Evolutionary conservation across 352 stramenopile genomes (phyloP), one percentile per base, ranked within the genome.

Genomic region (Phytophthora macrochlamydospora): DNA sequence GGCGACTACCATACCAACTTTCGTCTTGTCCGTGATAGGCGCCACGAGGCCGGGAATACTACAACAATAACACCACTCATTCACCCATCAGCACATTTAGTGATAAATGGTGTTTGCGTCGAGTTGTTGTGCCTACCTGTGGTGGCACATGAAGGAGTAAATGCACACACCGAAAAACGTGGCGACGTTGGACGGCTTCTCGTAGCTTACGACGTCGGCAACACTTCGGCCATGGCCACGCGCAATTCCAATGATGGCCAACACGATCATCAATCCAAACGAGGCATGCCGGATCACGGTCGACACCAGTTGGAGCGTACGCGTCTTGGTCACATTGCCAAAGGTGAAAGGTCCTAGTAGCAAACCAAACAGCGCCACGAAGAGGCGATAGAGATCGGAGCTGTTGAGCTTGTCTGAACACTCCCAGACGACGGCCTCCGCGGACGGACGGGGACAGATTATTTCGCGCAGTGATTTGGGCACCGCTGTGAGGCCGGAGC

Each of bases 101-200:
- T 31, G 30, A 12, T 35, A 7, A 43, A 37, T 8, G 11, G 7
- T 18, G 12, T 51, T 2, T 11, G 18, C 13, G 45, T 33, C 49
- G 12, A 37, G 35, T 7, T 14, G 11, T 53, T 12, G 24, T 29
- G 11, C 31, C 11, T 69, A 94, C 86, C 86, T 95, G 78, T 96
- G 88, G 61, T 96, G 88, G 65, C 88, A 96, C 88, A 96, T 96
- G 81, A 96, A 96, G 35, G 88, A 94, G 66, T 96, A 96, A 59
- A 96, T 96, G 70, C 83, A 94, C 18, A 94, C 85, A 37, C 88
- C 88, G 60, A 94, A 96, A 68, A 96, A 92, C 9, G 81, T 92
- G 38, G 85, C 72, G 54, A 96, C 76, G 51, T 89, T 91, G 33
- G 76, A 64, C 0, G 86, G 78, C 50, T 90, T 81, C 65, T 94